phyloP scores from a whole-genome alignment of 768 basidiomycete genomes.

The Pleurotus citrinopileatus region DNA sequence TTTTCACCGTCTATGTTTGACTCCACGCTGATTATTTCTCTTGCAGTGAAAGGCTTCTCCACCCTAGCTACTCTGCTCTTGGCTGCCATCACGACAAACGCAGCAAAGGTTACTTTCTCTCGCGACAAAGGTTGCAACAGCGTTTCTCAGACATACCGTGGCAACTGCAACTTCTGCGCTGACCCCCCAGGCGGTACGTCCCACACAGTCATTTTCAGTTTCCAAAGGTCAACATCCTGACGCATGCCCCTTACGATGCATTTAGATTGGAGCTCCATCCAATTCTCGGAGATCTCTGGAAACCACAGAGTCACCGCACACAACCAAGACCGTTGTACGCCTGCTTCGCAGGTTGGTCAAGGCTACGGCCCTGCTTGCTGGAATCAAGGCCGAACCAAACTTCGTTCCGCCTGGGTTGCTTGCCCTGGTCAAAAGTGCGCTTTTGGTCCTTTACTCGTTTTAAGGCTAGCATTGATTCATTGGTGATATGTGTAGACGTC shows the following conservation, averaged over 20 bases:
- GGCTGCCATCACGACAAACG: neutral
- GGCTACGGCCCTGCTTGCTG: slow-evolving; percentile 13
- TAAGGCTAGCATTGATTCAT: neutral
- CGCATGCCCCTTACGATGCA: too few species aligned
- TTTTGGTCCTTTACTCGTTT: neutral
- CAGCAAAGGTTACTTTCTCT: neutral
- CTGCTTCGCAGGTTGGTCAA: slow-evolving; percentile 14
- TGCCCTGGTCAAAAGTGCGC: slow-evolving; percentile 5
- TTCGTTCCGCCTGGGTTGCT: slow-evolving; percentile 15
- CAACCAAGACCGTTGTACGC: slow-evolving; percentile 12
- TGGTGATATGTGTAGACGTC: neutral
- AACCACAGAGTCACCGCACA: slow-evolving; percentile 9
- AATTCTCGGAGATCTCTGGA: slow-evolving; percentile 10
- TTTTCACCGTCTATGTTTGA: too few species aligned
- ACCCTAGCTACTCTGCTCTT: neutral
- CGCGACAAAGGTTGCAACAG: neutral
- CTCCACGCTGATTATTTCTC: too few species aligned
- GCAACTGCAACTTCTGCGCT: slow-evolving; percentile 1
- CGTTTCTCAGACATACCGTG: neutral
- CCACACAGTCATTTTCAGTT: neutral
- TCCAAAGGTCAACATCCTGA: too few species aligned
- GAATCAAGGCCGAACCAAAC: slow-evolving; percentile 12
- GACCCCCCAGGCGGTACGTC: slow-evolving; percentile 1
- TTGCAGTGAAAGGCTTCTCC: neutral
- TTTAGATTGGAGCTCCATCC: slow-evolving; percentile 7